Percentiles rank a stretch among this genome's conserved stretches.
Conservation (phyloP, 305 asterid genomes). For the Plantago lanceolata region DNA sequence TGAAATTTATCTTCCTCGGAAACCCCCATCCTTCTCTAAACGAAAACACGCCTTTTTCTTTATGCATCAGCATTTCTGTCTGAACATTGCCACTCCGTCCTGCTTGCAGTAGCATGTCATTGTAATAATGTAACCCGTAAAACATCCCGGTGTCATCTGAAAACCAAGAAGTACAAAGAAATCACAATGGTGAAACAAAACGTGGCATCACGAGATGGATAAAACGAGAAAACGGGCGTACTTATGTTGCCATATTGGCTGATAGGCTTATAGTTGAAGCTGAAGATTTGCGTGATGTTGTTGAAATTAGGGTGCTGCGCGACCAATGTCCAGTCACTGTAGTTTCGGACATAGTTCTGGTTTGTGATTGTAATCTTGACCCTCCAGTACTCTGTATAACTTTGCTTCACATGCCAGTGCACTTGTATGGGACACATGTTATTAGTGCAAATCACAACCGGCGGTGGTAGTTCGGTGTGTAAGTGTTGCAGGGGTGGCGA, state of each 20-base stretch:
- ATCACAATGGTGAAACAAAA: background rate
- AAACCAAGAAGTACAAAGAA: background rate
- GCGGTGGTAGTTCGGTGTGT: constrained; percentile 36
- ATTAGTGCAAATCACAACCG: constrained; percentile 45
- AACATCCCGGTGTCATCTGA: constrained; percentile 76
- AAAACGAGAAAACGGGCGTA: constrained; percentile 26
- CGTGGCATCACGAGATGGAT: background rate
- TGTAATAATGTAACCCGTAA: constrained; percentile 62
- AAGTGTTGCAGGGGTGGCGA: constrained; percentile 33
- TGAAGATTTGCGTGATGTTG: constrained; percentile 59
- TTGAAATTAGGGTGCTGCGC: constrained; percentile 63
- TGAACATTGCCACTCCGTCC: constrained; percentile 75
- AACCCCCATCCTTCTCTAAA: constrained; percentile 77
- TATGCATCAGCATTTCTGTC: constrained; percentile 57
- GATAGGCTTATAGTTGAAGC: constrained; percentile 76
- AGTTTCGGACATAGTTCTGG: constrained; percentile 48
- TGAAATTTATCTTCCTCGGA: constrained; percentile 67
- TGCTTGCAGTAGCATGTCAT: constrained; percentile 63
- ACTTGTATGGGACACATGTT: constrained; percentile 81
- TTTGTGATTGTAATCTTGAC: constrained; percentile 64
- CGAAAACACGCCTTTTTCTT: constrained; percentile 46
- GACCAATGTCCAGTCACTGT: constrained; percentile 69
- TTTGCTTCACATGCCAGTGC: constrained; percentile 77
- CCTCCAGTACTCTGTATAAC: constrained; percentile 71
- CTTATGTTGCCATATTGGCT: constrained; percentile 54